Evolutionary conservation across 352 stramenopile species (phyloP).

Genomic region (Pythium utonaiense): DNA sequence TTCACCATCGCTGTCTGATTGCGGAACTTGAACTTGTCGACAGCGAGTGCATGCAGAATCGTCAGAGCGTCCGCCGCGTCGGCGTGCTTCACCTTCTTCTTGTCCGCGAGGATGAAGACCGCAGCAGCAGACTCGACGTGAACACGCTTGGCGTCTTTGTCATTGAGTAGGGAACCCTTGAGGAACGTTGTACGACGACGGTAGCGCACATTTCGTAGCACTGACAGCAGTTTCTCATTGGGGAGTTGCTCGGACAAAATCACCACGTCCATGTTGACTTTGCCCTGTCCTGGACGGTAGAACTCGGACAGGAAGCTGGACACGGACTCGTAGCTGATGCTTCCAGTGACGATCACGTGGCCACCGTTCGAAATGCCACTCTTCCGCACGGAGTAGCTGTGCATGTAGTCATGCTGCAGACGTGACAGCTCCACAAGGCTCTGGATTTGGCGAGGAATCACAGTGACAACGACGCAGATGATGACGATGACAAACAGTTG

Average conservation of each 20-base stretch:
- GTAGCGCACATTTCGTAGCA: constrained; percentile 47
- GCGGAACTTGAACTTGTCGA: constrained; percentile 49
- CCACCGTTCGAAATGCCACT: constrained; percentile 36
- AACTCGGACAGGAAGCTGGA: constrained; percentile 60
- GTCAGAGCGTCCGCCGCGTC: constrained; percentile 48
- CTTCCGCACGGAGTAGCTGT: constrained; percentile 43
- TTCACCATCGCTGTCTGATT: constrained; percentile 22
- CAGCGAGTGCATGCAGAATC: constrained; percentile 48
- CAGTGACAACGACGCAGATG: constrained; percentile 53
- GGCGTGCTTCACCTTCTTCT: constrained; percentile 35
- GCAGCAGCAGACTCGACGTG: constrained; percentile 41
- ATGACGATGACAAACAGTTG: constrained; percentile 63
- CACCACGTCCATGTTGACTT: constrained; percentile 64
- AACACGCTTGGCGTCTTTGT: constrained; percentile 46
- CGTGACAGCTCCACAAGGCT: constrained; percentile 47
- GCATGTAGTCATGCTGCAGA: constrained; percentile 46
- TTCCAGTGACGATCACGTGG: constrained; percentile 49
- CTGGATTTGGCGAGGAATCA: constrained; percentile 53
- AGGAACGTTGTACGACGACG: constrained; percentile 47
- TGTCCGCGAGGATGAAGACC: constrained; percentile 53
- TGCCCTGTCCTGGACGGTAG: constrained; percentile 47
- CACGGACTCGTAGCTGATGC: constrained; percentile 41
- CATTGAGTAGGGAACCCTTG: constrained; percentile 48
- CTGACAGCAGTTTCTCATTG: constrained; percentile 27
- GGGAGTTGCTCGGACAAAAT: constrained; percentile 39